Base-by-base conservation (phyloP, 176 grass and related monocot species). In the Stipa capillata region DNA sequence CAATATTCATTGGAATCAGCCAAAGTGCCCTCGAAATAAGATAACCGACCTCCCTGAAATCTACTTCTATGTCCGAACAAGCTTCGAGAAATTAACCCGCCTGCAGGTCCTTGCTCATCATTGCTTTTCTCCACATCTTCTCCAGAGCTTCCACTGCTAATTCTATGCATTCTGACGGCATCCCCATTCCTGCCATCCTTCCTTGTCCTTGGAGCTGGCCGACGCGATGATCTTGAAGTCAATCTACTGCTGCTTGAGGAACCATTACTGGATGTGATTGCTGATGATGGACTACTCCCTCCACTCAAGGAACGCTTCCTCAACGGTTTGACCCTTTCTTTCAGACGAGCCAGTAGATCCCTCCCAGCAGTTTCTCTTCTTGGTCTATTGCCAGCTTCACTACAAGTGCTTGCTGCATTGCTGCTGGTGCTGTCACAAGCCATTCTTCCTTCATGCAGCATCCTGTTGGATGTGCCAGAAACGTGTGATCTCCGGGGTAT, bases 1-100 rank as follows among this genome's bases (percentile, higher is more conserved):
- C 72, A 73, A 33, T 83, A 80, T 29, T 74, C 52, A 83, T 43
- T 59, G 50, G 66, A 75, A 58, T 84, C 69, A 77, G 83, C 79
- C 34, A 65, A 79, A 80, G 3, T 83, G 42, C 56, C 39, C 65
- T 81, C 79, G 12, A 60, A 52, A 64, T 60, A 76, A 80, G 49
- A 83, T 21, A 76, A 4, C 13, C 28, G 33, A 29, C 55, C 55
- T 54, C 60, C 74, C 21, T 61, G 74, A 70, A 31, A 7, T 67
- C 69, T 66, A 33, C 50, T 84, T 44, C 81, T 73, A 11, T 64
- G 64, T 52, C 73, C 34, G 27, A 69, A 37, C 34, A 84, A 63
- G 68, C 63, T 88, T 51, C 9, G 0, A 82, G 50, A 53, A 54
- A 79, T n/a, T 65, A 77, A 65, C n/a, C 73, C 32, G 15, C 54